These are phyloP conservation scores for Capillidium rhysosporum DNA, from an alignment of 371 early-diverging fungal genomes.

Conservation along the genomic window DNA sequence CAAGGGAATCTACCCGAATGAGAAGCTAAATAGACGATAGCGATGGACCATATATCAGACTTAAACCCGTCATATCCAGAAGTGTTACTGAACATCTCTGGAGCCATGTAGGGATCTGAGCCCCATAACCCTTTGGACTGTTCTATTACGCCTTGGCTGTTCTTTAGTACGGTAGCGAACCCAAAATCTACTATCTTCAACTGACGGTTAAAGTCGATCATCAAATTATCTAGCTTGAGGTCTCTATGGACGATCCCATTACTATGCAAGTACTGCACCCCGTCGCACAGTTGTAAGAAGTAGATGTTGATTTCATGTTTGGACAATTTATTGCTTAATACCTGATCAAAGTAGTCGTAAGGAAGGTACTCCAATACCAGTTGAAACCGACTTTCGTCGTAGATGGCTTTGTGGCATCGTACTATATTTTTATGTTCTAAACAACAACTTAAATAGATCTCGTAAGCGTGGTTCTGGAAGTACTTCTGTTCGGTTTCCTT, in stretches of 20 bases:
- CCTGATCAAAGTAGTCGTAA: conserved; percentile 47
- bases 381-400: conserved; percentile 27
- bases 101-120: conserved; percentile 81
- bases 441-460: conserved; percentile 13
- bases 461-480: conserved; percentile 3
- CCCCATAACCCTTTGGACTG: conserved; percentile 47
- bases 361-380: conserved; percentile 67
- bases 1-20: conserved; percentile 52
- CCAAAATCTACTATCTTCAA: conserved; percentile 91
- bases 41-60: conserved; percentile 58
- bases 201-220: conserved; percentile 40
- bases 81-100: conserved; percentile 35
- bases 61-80: conserved; percentile 36
- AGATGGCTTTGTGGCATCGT: conserved; percentile 58
- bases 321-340: conserved; percentile 41
- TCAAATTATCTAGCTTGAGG: conserved; percentile 71
- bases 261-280: conserved; percentile 45
- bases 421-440: conserved; percentile 71
- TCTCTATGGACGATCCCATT: conserved; percentile 73
- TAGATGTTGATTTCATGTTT: conserved; percentile 42
- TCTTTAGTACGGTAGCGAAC: conserved; percentile 46
- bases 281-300: conserved; percentile 49
- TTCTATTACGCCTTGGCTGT: not conserved
- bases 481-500: not conserved
- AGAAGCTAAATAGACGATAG: conserved; percentile 56